A percentile compares a stretch with the other conserved stretches of the same genome.
Evolutionary conservation across 148 eudicot species (phyloP).

Genomic region (Camellia granthamiana): DNA sequence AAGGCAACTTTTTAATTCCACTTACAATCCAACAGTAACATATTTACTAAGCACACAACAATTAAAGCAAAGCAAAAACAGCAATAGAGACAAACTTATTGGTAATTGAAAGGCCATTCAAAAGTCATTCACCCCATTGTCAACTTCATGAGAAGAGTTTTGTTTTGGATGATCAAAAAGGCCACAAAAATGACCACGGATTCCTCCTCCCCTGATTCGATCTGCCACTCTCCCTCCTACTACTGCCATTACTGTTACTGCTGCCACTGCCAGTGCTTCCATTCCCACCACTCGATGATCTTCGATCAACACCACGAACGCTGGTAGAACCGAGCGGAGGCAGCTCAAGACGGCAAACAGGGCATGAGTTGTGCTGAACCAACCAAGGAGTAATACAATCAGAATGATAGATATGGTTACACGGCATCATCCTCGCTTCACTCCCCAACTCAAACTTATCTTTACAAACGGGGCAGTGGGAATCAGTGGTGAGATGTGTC

Average conservation of each 20-base stretch:
- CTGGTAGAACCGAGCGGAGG: slow-evolving; percentile 43
- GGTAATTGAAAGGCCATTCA: slow-evolving; percentile 64
- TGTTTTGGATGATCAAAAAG: slow-evolving; percentile 68
- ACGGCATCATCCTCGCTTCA: slow-evolving; percentile 87
- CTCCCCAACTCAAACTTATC: slow-evolving; percentile 76
- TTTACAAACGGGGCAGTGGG: slow-evolving; percentile 92
- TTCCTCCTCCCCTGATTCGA: slow-evolving; percentile 63
- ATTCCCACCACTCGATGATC: slow-evolving; percentile 25
- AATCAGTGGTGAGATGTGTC: slow-evolving; percentile 68
- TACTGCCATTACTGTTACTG: slow-evolving; percentile 9
- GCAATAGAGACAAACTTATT: slow-evolving; percentile 15
- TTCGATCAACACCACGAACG: slow-evolving; percentile 28
- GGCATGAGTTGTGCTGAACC: slow-evolving; percentile 94
- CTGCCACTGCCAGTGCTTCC: slow-evolving; percentile 27
- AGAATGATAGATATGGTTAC: slow-evolving; percentile 82
- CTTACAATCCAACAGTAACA: too few species aligned
- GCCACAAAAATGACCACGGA: slow-evolving; percentile 76
- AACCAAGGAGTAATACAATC: slow-evolving; percentile 96
- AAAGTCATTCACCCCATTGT: slow-evolving; percentile 46
- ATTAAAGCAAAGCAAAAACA: slow-evolving; percentile 14
- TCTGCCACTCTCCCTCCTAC: slow-evolving; percentile 28
- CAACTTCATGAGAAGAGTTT: slow-evolving; percentile 25
- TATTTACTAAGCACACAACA: slow-evolving; percentile 8
- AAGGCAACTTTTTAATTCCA: too few species aligned
- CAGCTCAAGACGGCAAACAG: slow-evolving; percentile 88